Conservation (phyloP, 345 rosid species). For the Erodium maritimum region DNA sequence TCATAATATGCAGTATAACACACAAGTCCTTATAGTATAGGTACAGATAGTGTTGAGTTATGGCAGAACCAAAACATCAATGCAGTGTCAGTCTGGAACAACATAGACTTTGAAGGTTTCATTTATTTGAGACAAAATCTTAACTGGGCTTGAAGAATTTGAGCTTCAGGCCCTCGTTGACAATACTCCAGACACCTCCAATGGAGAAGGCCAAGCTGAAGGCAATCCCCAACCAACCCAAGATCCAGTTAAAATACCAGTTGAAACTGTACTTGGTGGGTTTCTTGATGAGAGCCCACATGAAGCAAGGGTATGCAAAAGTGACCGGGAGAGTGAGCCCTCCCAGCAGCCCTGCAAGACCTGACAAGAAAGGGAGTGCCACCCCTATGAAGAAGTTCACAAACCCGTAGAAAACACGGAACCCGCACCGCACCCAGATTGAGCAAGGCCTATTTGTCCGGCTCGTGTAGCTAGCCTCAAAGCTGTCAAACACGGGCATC, state of each 20-base stretch:
- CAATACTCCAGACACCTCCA: slow-evolving; percentile 92
- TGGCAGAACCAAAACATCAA: too few relatives aligned
- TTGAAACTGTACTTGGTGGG: slow-evolving; percentile 79
- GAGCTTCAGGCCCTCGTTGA: slow-evolving; percentile 75
- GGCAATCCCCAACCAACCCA: slow-evolving; percentile 88
- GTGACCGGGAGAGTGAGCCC: slow-evolving; percentile 94
- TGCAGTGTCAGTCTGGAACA: too few relatives aligned
- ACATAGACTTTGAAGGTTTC: too few relatives aligned
- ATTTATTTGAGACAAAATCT: not conserved
- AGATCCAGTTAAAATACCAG: slow-evolving; percentile 88
- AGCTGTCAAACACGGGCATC: slow-evolving; percentile 91
- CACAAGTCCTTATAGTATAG: too few relatives aligned
- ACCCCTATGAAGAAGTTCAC: slow-evolving; percentile 77
- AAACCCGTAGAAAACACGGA: slow-evolving; percentile 78
- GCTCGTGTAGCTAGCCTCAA: slow-evolving; percentile 87
- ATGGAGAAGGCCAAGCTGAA: slow-evolving; percentile 88
- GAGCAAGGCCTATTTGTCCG: slow-evolving; percentile 91
- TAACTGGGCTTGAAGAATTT: slow-evolving; percentile 70
- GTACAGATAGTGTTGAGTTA: too few relatives aligned
- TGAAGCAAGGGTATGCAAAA: slow-evolving; percentile 96
- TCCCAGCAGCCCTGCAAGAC: slow-evolving; percentile 85
- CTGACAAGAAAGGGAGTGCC: slow-evolving; percentile 82
- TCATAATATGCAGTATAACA: too few relatives aligned
- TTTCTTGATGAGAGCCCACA: slow-evolving; percentile 86
- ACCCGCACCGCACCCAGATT: slow-evolving; percentile 89